Percentiles rank a stretch among this genome's conserved stretches.
These are phyloP conservation scores for Cladophialophora yegresii DNA, from an alignment of 2,329 filamentous ascomycete species.

Conservation along the genomic window DNA sequence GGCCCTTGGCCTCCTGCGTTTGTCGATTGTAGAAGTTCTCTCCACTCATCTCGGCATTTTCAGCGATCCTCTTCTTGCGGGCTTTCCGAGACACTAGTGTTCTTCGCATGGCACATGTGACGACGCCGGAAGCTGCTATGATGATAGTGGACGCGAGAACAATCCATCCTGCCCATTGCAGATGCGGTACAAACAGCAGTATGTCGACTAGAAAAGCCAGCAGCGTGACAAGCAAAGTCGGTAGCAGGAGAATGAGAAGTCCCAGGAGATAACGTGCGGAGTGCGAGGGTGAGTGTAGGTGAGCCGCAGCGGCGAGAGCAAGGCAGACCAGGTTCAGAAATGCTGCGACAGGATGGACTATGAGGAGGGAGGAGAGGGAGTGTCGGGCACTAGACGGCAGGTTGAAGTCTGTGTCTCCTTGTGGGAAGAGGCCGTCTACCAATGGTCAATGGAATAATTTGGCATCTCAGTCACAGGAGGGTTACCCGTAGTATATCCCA, in stretches of 20 bases:
- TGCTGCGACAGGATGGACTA: constrained; percentile 89
- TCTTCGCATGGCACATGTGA: constrained; percentile 92
- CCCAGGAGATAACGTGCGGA: constrained; percentile 84
- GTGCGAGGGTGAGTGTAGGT: constrained; percentile 84
- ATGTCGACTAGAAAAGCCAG: constrained; percentile 92
- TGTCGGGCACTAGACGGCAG: constrained; percentile 65
- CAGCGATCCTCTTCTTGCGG: constrained; percentile 84
- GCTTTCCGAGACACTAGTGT: constrained; percentile 89
- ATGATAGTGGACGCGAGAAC: constrained; percentile 86
- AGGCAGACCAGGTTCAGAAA: constrained; percentile 83
- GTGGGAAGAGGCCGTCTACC: constrained; percentile 53
- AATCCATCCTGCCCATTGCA: constrained; percentile 92
- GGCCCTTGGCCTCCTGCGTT: constrained; percentile 40
- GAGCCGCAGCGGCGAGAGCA: constrained; percentile 73
- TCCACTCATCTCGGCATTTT: constrained; percentile 96
- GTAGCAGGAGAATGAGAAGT: constrained; percentile 80
- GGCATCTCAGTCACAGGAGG: constrained; percentile 33
- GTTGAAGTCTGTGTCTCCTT: constrained; percentile 56
- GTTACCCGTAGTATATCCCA: constrained; percentile 85
- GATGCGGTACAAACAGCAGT: constrained; percentile 87
- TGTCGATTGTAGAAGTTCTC: constrained; percentile 81
- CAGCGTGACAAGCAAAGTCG: constrained; percentile 79
- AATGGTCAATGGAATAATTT: constrained; percentile 10
- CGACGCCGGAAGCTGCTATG: constrained; percentile 75
- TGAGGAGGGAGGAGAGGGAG: constrained; percentile 81